Evolutionary conservation across 345 rosid species (phyloP).

Genomic region (Hevea brasiliensis): DNA sequence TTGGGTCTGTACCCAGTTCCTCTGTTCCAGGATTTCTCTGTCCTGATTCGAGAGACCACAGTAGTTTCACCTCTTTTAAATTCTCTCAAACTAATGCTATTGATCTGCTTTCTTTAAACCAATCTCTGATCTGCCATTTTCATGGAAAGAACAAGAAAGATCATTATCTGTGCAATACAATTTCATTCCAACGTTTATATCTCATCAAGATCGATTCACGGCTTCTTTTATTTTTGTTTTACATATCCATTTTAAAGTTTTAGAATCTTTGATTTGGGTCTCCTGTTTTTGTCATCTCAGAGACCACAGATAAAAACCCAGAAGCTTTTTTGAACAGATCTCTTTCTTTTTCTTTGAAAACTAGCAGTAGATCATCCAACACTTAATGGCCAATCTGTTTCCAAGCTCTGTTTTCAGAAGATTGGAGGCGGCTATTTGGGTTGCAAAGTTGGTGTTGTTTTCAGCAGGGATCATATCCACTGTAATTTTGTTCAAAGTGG

Average conservation of each 20-base stretch:
- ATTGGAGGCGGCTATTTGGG: slow-evolving; percentile 32
- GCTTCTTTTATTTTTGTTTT: background rate
- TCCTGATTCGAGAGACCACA: background rate
- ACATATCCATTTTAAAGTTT: background rate
- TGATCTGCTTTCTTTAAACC: too few relatives aligned
- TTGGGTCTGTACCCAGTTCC: background rate
- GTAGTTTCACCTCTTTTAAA: background rate
- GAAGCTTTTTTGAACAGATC: background rate
- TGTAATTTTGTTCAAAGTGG: slow-evolving; percentile 36
- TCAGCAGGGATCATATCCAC: slow-evolving; percentile 36
- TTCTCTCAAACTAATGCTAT: background rate
- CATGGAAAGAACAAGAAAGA: background rate
- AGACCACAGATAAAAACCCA: background rate
- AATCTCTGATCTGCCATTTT: background rate
- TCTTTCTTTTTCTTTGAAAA: background rate
- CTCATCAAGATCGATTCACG: background rate
- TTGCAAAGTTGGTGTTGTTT: slow-evolving; percentile 31
- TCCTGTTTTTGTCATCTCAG: slow-evolving; percentile 2
- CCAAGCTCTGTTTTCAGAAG: slow-evolving; percentile 2
- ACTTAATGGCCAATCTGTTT: slow-evolving; percentile 30
- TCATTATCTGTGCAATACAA: background rate
- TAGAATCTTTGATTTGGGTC: background rate
- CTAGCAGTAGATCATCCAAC: background rate
- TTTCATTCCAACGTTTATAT: background rate
- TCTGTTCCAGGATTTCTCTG: background rate